Conservation (phyloP, 176 grass and related monocot species). For the Echinochloa phyllopogon region DNA sequence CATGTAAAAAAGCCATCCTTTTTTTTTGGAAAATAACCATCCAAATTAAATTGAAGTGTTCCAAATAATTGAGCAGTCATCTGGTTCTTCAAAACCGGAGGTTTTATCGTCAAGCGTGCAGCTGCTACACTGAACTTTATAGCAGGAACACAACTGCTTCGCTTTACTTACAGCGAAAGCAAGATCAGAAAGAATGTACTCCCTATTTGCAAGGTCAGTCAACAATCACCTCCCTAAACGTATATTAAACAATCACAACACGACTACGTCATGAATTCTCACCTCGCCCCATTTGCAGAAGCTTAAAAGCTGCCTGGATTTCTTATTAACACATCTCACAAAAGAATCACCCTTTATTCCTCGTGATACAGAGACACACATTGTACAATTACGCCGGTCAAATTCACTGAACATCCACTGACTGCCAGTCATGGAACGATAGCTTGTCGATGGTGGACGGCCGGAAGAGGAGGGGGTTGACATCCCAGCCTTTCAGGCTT, state of each 20-base stretch:
- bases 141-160: no score
- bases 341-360: slow-evolving; percentile 32
- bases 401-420: slow-evolving; percentile 46
- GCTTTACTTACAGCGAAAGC: no score
- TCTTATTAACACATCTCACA: slow-evolving; percentile 42
- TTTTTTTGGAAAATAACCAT: no score
- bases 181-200: no score
- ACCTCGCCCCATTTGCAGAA: neutral
- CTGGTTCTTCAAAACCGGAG: no score
- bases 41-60: no score
- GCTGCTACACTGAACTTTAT: no score
- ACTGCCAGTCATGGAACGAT: slow-evolving; percentile 77
- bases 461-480: slow-evolving; percentile 63
- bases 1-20: no score
- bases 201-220: no score
- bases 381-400: neutral
- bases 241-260: neutral
- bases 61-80: no score
- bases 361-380: neutral
- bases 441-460: slow-evolving; percentile 67
- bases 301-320: neutral
- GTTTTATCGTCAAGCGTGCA: no score
- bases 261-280: neutral
- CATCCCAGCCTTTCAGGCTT: slow-evolving; percentile 56
- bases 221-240: neutral